phyloP scores from a whole-genome alignment of 2,329 filamentous ascomycete species.

The Talaromyces atroroseus region DNA sequence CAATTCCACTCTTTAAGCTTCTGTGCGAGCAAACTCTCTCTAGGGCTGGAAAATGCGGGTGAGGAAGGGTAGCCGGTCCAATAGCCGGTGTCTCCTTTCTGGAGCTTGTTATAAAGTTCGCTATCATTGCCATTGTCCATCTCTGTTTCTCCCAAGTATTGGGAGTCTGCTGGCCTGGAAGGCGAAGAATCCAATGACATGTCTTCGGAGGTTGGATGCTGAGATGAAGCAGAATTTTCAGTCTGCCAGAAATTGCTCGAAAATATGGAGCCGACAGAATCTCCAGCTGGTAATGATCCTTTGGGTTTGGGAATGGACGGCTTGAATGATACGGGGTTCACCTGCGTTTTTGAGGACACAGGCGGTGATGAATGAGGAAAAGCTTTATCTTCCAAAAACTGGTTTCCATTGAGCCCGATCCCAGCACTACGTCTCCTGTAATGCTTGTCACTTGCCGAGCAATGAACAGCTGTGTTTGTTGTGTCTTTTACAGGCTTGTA shows the following conservation, averaged over 20 bases:
- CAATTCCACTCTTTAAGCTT: conserved; percentile 58
- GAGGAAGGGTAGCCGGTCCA: conserved; percentile 54
- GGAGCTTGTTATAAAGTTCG: conserved; percentile 61
- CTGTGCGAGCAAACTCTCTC: conserved; percentile 65
- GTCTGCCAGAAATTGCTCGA: conserved; percentile 1
- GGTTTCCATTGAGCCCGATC: conserved; percentile 23
- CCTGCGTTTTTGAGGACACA: not conserved
- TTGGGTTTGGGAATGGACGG: not conserved
- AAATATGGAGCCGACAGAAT: not conserved
- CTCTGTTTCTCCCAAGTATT: not conserved
- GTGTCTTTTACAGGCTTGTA: conserved; percentile 60
- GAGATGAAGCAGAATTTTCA: not conserved
- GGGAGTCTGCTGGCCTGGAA: not conserved
- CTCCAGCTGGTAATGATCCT: not conserved
- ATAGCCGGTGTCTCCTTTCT: conserved; percentile 59
- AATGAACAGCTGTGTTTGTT: not conserved
- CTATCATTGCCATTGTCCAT: conserved; percentile 19
- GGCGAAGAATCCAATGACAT: conserved; percentile 1
- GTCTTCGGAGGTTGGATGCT: not conserved
- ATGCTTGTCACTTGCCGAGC: conserved; percentile 52
- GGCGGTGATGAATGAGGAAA: not conserved
- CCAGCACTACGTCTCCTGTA: conserved; percentile 51
- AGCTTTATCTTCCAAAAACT: not conserved
- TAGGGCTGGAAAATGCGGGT: conserved; percentile 35
- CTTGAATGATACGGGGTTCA: conserved; percentile 1